Evolutionary conservation across 192 early-diverging fungal species (phyloP).

Genomic region (Haplosporangium gracile): DNA sequence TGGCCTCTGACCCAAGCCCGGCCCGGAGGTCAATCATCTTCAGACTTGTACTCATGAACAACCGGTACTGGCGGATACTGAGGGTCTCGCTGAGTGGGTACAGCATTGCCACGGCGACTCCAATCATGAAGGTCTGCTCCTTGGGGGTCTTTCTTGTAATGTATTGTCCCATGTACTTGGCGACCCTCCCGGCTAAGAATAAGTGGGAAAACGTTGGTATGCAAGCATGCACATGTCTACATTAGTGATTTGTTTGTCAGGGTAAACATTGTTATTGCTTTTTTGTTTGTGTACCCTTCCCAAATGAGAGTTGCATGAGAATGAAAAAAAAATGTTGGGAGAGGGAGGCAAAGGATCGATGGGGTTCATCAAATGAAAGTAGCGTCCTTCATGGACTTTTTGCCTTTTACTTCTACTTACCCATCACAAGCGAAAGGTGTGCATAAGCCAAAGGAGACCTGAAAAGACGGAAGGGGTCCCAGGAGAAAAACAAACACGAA

Average conservation of each 20-base stretch:
- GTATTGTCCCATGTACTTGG: constrained; percentile 26
- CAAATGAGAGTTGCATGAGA: neutral
- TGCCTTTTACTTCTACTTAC: neutral
- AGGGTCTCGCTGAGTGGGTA: constrained; percentile 20
- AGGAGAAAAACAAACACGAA: neutral
- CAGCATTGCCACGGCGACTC: constrained; percentile 8
- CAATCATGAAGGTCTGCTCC: constrained; percentile 15
- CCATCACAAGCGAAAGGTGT: neutral
- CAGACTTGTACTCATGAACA: constrained; percentile 19
- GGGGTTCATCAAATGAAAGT: neutral
- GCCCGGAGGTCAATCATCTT: neutral
- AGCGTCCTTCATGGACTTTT: neutral
- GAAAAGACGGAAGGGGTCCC: neutral
- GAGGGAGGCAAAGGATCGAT: neutral
- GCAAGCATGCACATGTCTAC: neutral
- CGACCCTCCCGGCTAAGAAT: constrained; percentile 16
- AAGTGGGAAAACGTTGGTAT: neutral
- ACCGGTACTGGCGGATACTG: constrained; percentile 26
- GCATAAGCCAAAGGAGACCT: constrained; percentile 8
- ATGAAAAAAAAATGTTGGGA: neutral
- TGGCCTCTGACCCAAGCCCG: constrained; percentile 23
- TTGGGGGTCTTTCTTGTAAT: constrained; percentile 26
- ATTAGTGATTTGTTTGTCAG: neutral
- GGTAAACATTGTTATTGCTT: neutral
- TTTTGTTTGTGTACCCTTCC: neutral